A percentile compares a stretch with the other conserved stretches of the same genome.
Conservation (phyloP, 2,329 filamentous ascomycete genomes). For the Didymella exigua region DNA sequence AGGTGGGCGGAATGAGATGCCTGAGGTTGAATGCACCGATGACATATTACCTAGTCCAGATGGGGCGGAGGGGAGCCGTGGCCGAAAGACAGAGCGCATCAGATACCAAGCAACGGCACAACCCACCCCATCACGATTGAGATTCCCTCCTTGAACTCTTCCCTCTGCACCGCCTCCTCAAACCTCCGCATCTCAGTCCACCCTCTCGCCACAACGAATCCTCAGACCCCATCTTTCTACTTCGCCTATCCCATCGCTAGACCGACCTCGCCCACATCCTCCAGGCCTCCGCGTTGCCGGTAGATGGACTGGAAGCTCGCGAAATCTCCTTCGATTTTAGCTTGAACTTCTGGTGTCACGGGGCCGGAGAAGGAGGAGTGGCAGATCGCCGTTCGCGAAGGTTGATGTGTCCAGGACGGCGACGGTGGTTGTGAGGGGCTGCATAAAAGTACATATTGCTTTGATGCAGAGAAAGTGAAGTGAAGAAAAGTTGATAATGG, state of each 20-base stretch:
- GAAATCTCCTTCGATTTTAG: background rate
- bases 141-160: background rate
- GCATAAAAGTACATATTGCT: no score
- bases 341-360: background rate
- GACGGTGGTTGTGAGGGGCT: background rate
- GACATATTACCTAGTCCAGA: constrained; percentile 6
- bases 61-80: constrained; percentile 9
- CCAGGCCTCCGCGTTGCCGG: background rate
- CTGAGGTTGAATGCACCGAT: constrained; percentile 10
- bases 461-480: no score
- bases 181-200: background rate
- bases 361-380: background rate
- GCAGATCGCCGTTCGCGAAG: background rate
- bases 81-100: background rate
- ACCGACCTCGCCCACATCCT: background rate
- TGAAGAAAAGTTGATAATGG: no score
- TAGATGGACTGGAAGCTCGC: background rate
- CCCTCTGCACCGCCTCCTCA: background rate
- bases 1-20: constrained; percentile 3
- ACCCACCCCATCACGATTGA: background rate
- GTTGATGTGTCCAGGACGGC: background rate
- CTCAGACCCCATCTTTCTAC: background rate
- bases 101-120: background rate
- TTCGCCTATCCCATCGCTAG: constrained; percentile 1
- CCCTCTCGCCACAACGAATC: constrained; percentile 1